Evolutionary conservation across 306 rosid species (phyloP), one percentile per base, ranked within the genome.

Genomic region (Lathyrus tuberosus): DNA sequence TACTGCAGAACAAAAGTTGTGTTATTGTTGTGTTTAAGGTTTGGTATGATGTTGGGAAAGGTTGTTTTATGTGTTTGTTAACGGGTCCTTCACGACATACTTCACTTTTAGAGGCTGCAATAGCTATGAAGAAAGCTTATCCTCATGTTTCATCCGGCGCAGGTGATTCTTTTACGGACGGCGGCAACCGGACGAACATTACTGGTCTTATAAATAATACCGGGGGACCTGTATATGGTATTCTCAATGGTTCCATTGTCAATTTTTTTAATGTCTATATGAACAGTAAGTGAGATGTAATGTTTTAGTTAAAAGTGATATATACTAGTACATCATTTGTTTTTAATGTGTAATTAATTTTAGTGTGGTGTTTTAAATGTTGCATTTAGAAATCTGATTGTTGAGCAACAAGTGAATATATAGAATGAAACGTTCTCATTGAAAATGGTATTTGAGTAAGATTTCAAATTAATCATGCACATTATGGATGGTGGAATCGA

Each of bases 231-330:
- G 62, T 69, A 18, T 1, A 40, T 38, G 54, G 54, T 6, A 2
- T 3, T 56, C 53, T 69, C 22, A 40, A 54, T 22, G 28, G 74
- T n/a, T 53, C 73, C 10, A 69, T 63, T 4, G 12, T 69, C 38
- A 53, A 54, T 31, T 22, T 37, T 8, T 9, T 53, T 54, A 41
- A n/a, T 24, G 5, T 38, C 12, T 40, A 4, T 15, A 0, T 15
- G 4, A 67, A 67, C 28, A 6, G 1, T 14, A 18, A 62, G 11
- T 40, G 51, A 63, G 18, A 0, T 41, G 46, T 33, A 33, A 33
- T 33, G 37, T 33, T 1, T 33, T 33, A 33, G 5, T 5, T 14
- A 5, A 44, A 44, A 3, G 1, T 14, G 17, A 2, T 44, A 8
- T 2, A 14, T 0, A 13, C 2, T 3, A 3, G 17, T 14, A 14